Conservation (phyloP, 495 filamentous ascomycete species). For the Aspergillus carlsbadensis region DNA sequence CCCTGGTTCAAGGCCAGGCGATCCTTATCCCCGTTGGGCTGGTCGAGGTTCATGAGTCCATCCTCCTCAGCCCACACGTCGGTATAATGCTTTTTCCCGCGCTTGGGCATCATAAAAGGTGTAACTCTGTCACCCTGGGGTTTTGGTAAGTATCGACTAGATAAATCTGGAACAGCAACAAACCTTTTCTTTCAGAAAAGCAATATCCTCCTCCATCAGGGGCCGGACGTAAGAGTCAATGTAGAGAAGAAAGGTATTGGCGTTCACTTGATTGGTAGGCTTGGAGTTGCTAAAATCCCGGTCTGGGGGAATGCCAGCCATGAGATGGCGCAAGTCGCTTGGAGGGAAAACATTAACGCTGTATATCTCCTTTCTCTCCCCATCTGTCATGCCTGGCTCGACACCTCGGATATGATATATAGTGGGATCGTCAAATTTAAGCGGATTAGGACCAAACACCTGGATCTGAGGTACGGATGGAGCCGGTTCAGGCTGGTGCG, state of each 20-base stretch:
- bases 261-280: conserved; percentile 87
- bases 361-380: conserved; percentile 81
- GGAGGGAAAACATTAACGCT: conserved; percentile 81
- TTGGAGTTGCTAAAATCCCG: conserved; percentile 95
- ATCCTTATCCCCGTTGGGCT: conserved; percentile 53
- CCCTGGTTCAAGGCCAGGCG: conserved; percentile 76
- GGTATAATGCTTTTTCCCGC: conserved; percentile 80
- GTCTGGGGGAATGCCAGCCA: conserved; percentile 85
- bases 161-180: conserved; percentile 14
- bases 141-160: conserved; percentile 15
- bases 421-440: conserved; percentile 89
- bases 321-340: conserved; percentile 76
- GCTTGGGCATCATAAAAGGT: conserved; percentile 82
- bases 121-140: conserved; percentile 69
- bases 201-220: conserved; percentile 91
- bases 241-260: conserved; percentile 82
- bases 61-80: conserved; percentile 95
- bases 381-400: conserved; percentile 69
- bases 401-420: conserved; percentile 87
- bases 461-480: conserved; percentile 72
- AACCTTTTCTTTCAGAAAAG: conserved; percentile 82
- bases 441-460: conserved; percentile 87
- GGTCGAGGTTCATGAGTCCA: conserved; percentile 68
- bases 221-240: conserved; percentile 89
- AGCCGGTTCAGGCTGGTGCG: conserved; percentile 76